phyloP scores from a whole-genome alignment of 495 filamentous ascomycete species.

The Neurospora terricola region DNA sequence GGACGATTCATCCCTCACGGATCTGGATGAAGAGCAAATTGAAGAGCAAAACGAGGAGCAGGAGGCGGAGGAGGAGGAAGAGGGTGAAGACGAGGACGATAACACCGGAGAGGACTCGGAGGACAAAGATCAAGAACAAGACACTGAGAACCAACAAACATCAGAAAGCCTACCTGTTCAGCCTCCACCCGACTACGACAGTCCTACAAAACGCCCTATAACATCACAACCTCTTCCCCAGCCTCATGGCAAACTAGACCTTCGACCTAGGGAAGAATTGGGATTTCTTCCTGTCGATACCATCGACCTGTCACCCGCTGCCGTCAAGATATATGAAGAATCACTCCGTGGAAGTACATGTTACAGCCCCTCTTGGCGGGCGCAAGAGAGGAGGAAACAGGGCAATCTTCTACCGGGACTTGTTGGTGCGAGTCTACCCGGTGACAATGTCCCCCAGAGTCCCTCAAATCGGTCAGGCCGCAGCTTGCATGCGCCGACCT shows the following conservation, averaged over 20 bases:
- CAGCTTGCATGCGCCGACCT: neutral
- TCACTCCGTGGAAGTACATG: neutral
- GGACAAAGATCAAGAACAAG: neutral
- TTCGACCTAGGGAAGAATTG: neutral
- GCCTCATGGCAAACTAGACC: neutral
- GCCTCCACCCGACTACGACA: neutral
- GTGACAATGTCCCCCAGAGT: neutral
- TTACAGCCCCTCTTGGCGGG: neutral
- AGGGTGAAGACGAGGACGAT: neutral
- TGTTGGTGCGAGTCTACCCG: neutral
- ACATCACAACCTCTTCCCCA: neutral
- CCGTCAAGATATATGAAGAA: neutral
- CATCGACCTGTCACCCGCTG: neutral
- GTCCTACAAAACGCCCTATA: neutral
- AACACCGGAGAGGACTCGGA: neutral
- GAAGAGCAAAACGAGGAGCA: neutral
- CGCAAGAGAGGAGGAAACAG: neutral
- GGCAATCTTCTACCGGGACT: neutral
- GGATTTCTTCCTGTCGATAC: neutral
- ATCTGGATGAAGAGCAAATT: neutral
- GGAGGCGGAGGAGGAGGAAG: neutral
- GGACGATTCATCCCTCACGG: neutral
- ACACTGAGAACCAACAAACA: neutral
- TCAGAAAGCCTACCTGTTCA: neutral
- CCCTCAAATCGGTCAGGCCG: neutral